Evolutionary conservation across 2,329 filamentous ascomycete species (phyloP).

Genomic region (Ceratocystis destructans): DNA sequence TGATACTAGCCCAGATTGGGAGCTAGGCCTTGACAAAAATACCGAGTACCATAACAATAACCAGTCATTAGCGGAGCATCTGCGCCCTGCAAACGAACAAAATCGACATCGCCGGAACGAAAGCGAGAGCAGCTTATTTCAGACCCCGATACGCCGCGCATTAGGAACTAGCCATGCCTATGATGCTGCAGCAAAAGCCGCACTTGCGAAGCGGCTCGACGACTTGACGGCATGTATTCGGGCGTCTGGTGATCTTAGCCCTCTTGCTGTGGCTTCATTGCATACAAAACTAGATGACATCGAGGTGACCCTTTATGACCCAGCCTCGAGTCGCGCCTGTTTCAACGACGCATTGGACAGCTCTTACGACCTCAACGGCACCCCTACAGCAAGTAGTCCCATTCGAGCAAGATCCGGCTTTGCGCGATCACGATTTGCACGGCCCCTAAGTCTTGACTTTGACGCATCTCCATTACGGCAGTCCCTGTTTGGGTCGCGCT

Average conservation of each 20-base stretch:
- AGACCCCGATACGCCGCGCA: constrained; percentile 15
- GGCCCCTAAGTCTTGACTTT: constrained; percentile 17
- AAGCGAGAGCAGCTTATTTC: constrained; percentile 12
- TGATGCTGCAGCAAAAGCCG: constrained; percentile 17
- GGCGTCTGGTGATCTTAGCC: constrained; percentile 15
- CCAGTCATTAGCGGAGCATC: constrained; percentile 2
- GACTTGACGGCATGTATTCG: constrained; percentile 15
- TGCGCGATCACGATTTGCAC: constrained; percentile 10
- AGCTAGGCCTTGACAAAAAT: neutral
- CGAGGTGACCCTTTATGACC: constrained; percentile 13
- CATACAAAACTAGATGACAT: constrained; percentile 17
- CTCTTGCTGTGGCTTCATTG: constrained; percentile 14
- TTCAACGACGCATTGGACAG: constrained; percentile 14
- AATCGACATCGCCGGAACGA: constrained; percentile 12
- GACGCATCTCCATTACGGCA: constrained; percentile 11
- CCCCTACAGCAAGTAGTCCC: constrained; percentile 1
- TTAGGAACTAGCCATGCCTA: constrained; percentile 18
- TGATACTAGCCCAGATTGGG: neutral
- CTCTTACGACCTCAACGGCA: neutral
- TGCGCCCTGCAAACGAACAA: constrained; percentile 7
- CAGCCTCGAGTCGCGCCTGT: constrained; percentile 11
- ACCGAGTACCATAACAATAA: neutral
- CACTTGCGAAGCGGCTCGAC: constrained; percentile 17
- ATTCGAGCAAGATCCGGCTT: constrained; percentile 9
- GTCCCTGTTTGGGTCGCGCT: constrained; percentile 14